Conservation (phyloP, 1,284 basidiomycete genomes). For the Ganoderma sinense region DNA sequence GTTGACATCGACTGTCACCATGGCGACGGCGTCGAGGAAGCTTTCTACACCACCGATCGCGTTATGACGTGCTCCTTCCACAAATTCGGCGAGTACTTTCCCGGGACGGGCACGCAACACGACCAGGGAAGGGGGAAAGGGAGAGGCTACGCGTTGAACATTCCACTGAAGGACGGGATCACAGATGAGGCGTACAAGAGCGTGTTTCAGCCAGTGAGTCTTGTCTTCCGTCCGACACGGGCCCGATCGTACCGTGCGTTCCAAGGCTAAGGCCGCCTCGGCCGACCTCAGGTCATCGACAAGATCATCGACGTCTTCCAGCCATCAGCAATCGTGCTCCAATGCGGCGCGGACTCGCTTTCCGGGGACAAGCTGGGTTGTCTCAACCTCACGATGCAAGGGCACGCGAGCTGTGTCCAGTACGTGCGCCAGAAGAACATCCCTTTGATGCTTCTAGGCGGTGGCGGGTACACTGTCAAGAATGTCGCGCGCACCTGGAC, state of each 20-base stretch:
- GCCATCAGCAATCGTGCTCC: slow-evolving; percentile 91
- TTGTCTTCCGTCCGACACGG: slow-evolving; percentile 38
- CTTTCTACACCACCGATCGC: slow-evolving; percentile 96
- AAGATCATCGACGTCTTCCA: slow-evolving; percentile 92
- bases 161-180: slow-evolving; percentile 94
- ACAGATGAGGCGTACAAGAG: slow-evolving; percentile 84
- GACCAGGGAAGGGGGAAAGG: slow-evolving; percentile 90
- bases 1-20: slow-evolving; percentile 99
- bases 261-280: slow-evolving; percentile 17
- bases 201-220: slow-evolving; percentile 89
- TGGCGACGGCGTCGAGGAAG: slow-evolving; percentile 98
- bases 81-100: slow-evolving; percentile 97
- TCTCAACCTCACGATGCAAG: slow-evolving; percentile 96
- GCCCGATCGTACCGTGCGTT: slow-evolving; percentile 9
- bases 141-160: slow-evolving; percentile 92
- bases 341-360: slow-evolving; percentile 96
- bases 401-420: slow-evolving; percentile 91
- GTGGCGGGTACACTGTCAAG: slow-evolving; percentile 96
- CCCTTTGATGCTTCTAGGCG: slow-evolving; percentile 92
- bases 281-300: slow-evolving; percentile 70
- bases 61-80: slow-evolving; percentile 98
- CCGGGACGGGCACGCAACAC: slow-evolving; percentile 90
- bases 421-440: slow-evolving; percentile 88
- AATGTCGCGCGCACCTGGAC: slow-evolving; percentile 97
- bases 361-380: slow-evolving; percentile 96